A percentile compares a stretch with the other conserved stretches of the same genome.
Evolutionary conservation across 257 asterid genomes (phyloP).

Genomic region (Cynanchum wilfordii): DNA sequence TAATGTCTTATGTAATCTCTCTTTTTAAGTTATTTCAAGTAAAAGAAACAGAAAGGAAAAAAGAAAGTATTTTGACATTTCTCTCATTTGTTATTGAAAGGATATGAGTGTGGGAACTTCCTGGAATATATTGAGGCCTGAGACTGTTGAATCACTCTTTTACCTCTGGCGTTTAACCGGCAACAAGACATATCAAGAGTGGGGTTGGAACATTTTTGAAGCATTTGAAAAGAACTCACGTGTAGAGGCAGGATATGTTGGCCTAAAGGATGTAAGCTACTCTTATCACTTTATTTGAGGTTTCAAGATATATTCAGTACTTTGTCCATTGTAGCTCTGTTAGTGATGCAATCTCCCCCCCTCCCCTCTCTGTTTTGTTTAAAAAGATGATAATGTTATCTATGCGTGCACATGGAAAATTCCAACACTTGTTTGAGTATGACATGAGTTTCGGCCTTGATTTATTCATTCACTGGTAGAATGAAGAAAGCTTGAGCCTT

Average conservation of each 20-base stretch:
- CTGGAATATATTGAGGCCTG: conserved; percentile 99
- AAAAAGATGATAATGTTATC: background rate
- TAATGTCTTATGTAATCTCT: conserved; percentile 7
- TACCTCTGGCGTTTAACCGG: conserved; percentile 99
- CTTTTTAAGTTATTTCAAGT: conserved; percentile 1
- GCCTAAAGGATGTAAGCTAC: conserved; percentile 87
- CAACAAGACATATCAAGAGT: conserved; percentile 92
- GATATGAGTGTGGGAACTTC: conserved; percentile 99
- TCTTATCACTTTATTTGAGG: conserved; percentile 1
- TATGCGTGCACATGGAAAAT: background rate
- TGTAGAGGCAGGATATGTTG: conserved; percentile 86
- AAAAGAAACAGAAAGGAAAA: background rate
- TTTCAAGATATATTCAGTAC: background rate
- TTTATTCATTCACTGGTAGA: no score
- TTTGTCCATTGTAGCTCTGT: background rate
- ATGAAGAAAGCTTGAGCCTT: background rate
- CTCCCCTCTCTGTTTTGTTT: background rate
- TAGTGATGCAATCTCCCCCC: background rate
- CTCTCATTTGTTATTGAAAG: conserved; percentile 29
- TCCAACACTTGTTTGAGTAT: background rate
- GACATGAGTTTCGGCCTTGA: background rate
- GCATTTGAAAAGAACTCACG: conserved; percentile 99
- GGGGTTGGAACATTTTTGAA: conserved; percentile 99
- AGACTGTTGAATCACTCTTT: conserved; percentile 97
- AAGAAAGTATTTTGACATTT: conserved; percentile 7